These are phyloP conservation scores for Rhodotorula sp. DNA, from an alignment of 1,284 basidiomycete genomes.

Conservation along the genomic window DNA sequence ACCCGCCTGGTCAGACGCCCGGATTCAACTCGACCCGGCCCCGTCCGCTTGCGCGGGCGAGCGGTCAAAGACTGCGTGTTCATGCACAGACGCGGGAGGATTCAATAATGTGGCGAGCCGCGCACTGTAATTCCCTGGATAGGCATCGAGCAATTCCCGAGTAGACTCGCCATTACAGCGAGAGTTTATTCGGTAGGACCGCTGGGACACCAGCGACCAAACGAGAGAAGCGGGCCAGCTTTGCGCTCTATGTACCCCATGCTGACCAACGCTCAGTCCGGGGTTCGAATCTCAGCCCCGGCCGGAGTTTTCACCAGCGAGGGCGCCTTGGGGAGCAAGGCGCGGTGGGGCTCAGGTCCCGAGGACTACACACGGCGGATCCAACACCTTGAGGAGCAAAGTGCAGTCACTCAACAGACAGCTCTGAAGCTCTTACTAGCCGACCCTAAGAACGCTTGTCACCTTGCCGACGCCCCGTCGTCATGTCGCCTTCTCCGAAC, in stretches of 20 bases:
- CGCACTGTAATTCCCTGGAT: slow-evolving; percentile 4
- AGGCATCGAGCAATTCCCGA: slow-evolving; percentile 11
- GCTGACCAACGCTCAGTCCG: fast-evolving
- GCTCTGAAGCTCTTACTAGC: too few species aligned
- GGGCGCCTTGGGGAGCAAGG: neutral
- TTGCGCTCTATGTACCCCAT: neutral
- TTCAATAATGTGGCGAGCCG: slow-evolving; percentile 11
- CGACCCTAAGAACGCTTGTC: too few species aligned
- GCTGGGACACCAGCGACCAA: neutral
- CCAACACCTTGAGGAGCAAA: too few species aligned
- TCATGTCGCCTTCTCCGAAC: slow-evolving; percentile 27
- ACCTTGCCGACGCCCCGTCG: neutral
- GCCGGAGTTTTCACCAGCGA: neutral
- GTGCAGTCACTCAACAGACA: too few species aligned
- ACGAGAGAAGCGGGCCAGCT: too few species aligned
- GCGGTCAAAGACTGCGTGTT: neutral
- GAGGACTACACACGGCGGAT: too few species aligned
- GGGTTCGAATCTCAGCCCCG: neutral
- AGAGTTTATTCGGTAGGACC: neutral
- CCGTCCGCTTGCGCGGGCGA: slow-evolving; percentile 7
- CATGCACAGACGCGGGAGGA: slow-evolving; percentile 11
- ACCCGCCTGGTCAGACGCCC: slow-evolving; percentile 1
- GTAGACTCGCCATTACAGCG: slow-evolving; percentile 4
- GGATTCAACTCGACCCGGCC: neutral
- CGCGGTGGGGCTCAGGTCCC: neutral